Evolutionary conservation across 2,329 filamentous ascomycete species (phyloP), one percentile per base, ranked within the genome.

Genomic region (Bipolaris victoriae): DNA sequence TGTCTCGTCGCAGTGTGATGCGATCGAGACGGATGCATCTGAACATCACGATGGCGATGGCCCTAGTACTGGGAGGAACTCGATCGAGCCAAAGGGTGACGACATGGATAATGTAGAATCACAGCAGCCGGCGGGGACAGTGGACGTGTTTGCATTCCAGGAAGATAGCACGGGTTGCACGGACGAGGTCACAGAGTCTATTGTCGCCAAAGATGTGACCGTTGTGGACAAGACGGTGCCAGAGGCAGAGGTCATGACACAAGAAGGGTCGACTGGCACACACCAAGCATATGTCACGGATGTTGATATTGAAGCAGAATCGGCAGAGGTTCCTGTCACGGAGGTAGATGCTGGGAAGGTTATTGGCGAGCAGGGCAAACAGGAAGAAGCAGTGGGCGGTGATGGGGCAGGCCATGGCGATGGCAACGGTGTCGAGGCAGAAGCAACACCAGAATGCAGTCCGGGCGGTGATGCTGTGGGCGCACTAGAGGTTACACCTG

Each of bases 21-120:
- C 52, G 24, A 47, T 36, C n/a, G 45, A 60, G n/a, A 53, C 41
- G n/a, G 47, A 57, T 22, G 40, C 40, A n/a, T 57, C 53, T 5
- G 57, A 60, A 39, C 49, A 49, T 13, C 37, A 43, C 16, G 45
- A 52, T 16, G 37, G 9, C 3, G 53, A 60, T 37, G 40, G 29
- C 9, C 40, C 49, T 7, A 49, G 37, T 20, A 24, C 46, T 26
- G 20, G 20, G 2, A n/a, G 44, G 15, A 43, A 46, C 26, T 22
- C 37, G 20, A 48, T 26, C 3, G 53, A 59, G 6, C 24, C 33
- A 16, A 44, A 18, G 5, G 39, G 39, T 11, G 55, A 49, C 13
- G 40, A 49, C 20, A 36, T 13, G 24, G 55, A 54, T 16, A 55
- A 54, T 18, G 22, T 20, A 35, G 24, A 44, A 36, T 5, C 36